A percentile compares a stretch with the other conserved stretches of the same genome.
These are phyloP conservation scores for Linaria vulgaris DNA, from an alignment of 257 asterid species.

Conservation along the genomic window DNA sequence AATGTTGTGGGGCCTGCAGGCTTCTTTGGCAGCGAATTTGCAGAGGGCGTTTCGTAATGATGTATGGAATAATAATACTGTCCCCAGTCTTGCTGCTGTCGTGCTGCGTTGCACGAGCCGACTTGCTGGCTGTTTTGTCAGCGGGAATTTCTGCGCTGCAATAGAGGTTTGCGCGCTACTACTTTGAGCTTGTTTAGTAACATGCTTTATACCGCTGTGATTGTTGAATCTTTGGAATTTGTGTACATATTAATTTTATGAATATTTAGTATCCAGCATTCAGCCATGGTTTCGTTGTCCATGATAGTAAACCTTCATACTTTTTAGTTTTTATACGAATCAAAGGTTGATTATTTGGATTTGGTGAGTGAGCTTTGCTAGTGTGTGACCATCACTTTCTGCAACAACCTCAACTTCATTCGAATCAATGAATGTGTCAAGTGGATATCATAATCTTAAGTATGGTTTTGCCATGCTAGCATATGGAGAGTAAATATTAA, in stretches of 20 bases:
- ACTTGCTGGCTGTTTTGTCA: constrained; percentile 73
- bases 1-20: constrained; percentile 76
- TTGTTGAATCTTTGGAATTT: constrained; percentile 9
- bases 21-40: constrained; percentile 65
- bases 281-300: neutral
- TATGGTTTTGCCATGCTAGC: no score
- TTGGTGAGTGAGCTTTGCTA: neutral
- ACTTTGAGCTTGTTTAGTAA: constrained; percentile 7
- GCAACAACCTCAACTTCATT: no score
- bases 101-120: constrained; percentile 82
- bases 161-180: constrained; percentile 57
- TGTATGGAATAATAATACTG: constrained; percentile 68
- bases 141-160: constrained; percentile 66
- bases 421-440: no score
- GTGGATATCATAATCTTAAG: no score
- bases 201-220: neutral
- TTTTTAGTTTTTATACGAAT: neutral
- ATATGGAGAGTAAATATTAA: no score
- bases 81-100: constrained; percentile 74
- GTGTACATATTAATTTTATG: constrained; percentile 2
- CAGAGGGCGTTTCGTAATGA: constrained; percentile 77
- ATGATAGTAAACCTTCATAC: neutral
- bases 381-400: no score
- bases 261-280: neutral
- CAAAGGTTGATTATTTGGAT: neutral